Base-by-base conservation (phyloP, 305 asterid species). In the Nicotiana rustica region DNA sequence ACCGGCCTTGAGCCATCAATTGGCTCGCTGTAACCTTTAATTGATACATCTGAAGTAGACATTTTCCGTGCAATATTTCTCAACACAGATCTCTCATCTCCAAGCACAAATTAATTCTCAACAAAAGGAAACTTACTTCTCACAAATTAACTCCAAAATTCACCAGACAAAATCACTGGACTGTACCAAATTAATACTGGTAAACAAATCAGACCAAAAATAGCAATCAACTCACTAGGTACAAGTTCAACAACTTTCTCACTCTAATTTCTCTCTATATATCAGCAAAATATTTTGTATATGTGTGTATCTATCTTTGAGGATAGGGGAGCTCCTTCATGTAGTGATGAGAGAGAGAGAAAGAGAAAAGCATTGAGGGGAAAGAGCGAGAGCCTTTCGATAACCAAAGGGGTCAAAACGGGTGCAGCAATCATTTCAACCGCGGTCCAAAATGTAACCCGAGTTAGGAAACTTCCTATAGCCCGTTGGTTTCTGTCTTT, bases 11-110 rank as follows among this genome's bases (percentile, higher is more conserved):
- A 19, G 67, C 91, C 88, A 66, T 83, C 87, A 66, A 82, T 86
- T 38, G 87, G 75, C 85, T 91, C 95, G 77, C 75, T 84, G 85
- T 80, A 91, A 3, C 91, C 95, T 87, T 86, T 89, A 87, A 87
- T 87, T 89, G 86, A 88, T 19, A 84, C 91, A 84, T 93, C 97
- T 3, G 93, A 79, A 85, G 90, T 84, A 83, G 90, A 84, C 98
- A 93, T 93, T 83, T 44, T 81, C 77, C 25, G 67, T 78, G 69
- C 61, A 69, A 41, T 36, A 85, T 80, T 21, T 82, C 81, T 47
- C 57, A 77, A 47, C 85, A 77, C 92, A 92, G 97, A 91, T 91
- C 97, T 89, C 94, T 81, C 94, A 92, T 92, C 86, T 60, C 87
- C 82, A 78, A 76, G 75, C 44, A 78, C 83, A 85, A 69, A 36